phyloP scores from a whole-genome alignment of 352 stramenopile genomes.

The Pythium inflatum region DNA sequence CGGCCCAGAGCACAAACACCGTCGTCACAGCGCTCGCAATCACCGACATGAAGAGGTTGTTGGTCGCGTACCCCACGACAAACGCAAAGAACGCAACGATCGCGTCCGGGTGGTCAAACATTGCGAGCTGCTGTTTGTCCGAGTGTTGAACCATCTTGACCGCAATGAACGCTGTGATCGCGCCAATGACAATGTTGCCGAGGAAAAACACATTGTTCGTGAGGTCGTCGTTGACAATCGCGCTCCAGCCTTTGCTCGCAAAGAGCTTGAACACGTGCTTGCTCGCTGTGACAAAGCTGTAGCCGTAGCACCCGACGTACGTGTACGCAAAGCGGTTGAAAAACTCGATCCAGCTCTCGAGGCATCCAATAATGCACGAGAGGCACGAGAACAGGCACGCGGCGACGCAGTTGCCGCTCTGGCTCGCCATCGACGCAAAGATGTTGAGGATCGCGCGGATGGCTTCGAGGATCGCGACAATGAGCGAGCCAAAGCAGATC shows the following conservation, averaged over 20 bases:
- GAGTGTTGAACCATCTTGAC: conserved; percentile 54
- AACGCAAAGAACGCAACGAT: conserved; percentile 78
- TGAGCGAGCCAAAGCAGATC: conserved; percentile 93
- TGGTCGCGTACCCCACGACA: conserved; percentile 72
- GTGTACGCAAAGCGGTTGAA: conserved; percentile 91
- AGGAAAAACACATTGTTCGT: conserved; percentile 86
- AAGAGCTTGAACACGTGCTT: conserved; percentile 84
- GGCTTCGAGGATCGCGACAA: conserved; percentile 91
- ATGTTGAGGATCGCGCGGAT: conserved; percentile 70
- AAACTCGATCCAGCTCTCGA: conserved; percentile 87
- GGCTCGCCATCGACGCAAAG: conserved; percentile 58
- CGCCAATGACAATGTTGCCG: conserved; percentile 77
- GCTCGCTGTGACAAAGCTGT: conserved; percentile 81
- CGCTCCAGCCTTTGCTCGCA: conserved; percentile 77
- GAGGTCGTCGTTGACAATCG: conserved; percentile 90
- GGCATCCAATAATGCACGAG: conserved; percentile 77
- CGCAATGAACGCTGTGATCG: conserved; percentile 64
- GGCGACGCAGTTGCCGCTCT: conserved; percentile 78
- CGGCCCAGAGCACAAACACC: conserved; percentile 84
- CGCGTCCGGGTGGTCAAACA: conserved; percentile 68
- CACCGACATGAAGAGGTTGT: conserved; percentile 77
- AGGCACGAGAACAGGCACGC: conserved; percentile 69
- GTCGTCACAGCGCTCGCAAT: conserved; percentile 78
- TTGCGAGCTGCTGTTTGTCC: conserved; percentile 56
- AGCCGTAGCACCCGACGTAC: conserved; percentile 89